Base-by-base conservation (phyloP, 352 stramenopile genomes). In the Elongisporangium prolatum region DNA sequence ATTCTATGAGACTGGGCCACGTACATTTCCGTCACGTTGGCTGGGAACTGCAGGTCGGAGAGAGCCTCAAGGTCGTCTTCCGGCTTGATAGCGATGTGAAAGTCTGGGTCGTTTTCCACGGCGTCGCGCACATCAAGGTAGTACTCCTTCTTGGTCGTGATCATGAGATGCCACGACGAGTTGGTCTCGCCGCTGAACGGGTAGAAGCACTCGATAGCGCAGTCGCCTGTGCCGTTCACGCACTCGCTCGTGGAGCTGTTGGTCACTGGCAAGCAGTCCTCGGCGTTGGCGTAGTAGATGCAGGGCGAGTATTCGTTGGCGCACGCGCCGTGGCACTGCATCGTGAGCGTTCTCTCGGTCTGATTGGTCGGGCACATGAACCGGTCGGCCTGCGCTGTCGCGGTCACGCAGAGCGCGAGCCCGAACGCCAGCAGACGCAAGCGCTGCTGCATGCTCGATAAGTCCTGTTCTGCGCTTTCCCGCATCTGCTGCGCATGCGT, bases 181-280 rank as follows among this genome's bases (percentile, higher is more conserved):
- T 59, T 58, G 9, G n/a, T 37, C 9, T 17, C 52, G 7, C 66
- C 67, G 21, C 61, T 71, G 48, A 77, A 67, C n/a, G 68, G 71
- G 2, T 49, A 59, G 57, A 80, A 63, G 52, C 71, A 80, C 59
- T 80, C 66, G 60, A 80, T 49, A 11, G 71, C 71, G 24, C 71
- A 80, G 24, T 28, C n/a, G 34, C 48, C 56, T 9, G 44, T 52
- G 21, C 20, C 21, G 28, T 47, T 49, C 20, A 63, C 57, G 16
- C 65, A 72, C n/a, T 54, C 47, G 60, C 54, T 71, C 28, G 48
- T 47, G 16, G 47, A 28, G 34, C 22, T 25, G 25, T 25, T 48
- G 21, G 21, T 38, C 37, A 21, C 10, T 16, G 56, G 53, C 16
- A 50, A 52, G 54, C 65, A 72, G 13, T 50, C 20, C 44, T 53